Percentiles rank a stretch among this genome's conserved stretches.
phyloP scores from a whole-genome alignment of 805 yeast species.

The Candida sithepensis region DNA sequence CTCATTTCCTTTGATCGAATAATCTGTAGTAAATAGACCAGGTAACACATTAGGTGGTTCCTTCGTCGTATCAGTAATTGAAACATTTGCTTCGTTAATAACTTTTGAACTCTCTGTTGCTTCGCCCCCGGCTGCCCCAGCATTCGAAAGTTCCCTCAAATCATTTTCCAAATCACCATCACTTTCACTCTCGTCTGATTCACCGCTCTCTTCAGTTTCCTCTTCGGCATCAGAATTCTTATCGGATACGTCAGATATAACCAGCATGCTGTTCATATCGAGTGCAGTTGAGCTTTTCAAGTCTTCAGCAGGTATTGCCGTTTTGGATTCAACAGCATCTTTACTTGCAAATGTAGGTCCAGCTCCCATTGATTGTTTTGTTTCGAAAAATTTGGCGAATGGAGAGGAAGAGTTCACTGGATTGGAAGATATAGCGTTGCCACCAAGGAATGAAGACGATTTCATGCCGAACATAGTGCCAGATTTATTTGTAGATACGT shows the following conservation, averaged over 20 bases:
- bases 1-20: too few species aligned
- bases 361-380: too few species aligned
- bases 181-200: background rate
- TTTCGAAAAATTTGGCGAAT: too few species aligned
- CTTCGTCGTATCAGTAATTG: too few species aligned
- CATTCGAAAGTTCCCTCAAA: background rate
- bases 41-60: background rate
- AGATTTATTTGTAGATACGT: background rate
- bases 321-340: too few species aligned
- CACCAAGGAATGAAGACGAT: background rate
- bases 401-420: too few species aligned
- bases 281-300: background rate
- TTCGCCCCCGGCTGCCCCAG: background rate
- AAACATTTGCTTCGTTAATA: too few species aligned
- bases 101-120: background rate
- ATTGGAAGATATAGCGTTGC: background rate
- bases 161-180: background rate
- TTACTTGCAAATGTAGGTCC: too few species aligned
- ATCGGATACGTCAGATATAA: slow-evolving; percentile 1
- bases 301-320: too few species aligned
- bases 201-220: slow-evolving; percentile 2
- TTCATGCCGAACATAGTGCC: background rate
- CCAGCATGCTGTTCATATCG: background rate
- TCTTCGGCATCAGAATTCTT: slow-evolving; percentile 7
- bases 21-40: too few species aligned